Conservation (phyloP, 352 stramenopile species). For the Phytophthora ramorum region DNA sequence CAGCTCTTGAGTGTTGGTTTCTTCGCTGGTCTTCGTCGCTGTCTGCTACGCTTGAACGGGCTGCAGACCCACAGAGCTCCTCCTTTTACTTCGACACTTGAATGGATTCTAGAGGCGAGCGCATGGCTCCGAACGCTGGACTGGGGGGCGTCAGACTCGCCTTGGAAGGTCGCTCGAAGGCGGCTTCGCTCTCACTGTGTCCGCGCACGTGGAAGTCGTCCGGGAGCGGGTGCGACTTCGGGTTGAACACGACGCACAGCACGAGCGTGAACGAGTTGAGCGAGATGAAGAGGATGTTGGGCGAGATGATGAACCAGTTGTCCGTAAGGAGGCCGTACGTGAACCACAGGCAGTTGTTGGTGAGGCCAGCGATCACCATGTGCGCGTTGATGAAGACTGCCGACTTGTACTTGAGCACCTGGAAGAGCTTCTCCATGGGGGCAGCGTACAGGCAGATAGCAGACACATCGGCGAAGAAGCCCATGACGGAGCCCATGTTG, state of each 20-base stretch:
- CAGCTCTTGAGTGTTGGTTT: neutral
- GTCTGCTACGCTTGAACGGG: neutral
- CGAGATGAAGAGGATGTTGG: constrained; percentile 28
- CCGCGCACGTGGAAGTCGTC: constrained; percentile 28
- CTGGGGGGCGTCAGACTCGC: constrained; percentile 17
- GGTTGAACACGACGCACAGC: constrained; percentile 27
- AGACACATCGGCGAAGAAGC: neutral
- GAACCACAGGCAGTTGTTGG: constrained; percentile 48
- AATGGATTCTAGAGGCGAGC: constrained; percentile 37
- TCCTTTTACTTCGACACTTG: constrained; percentile 21
- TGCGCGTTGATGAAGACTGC: constrained; percentile 48
- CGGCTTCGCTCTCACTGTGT: constrained; percentile 9
- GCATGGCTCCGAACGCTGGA: constrained; percentile 32
- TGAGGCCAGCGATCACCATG: constrained; percentile 37
- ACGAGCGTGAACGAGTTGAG: constrained; percentile 22
- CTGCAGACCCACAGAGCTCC: neutral
- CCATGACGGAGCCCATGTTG: constrained; percentile 8
- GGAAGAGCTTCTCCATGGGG: constrained; percentile 38
- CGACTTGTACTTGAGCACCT: constrained; percentile 42
- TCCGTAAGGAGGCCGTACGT: constrained; percentile 22
- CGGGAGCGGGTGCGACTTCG: constrained; percentile 18
- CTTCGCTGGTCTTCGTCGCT: neutral
- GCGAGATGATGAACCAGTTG: constrained; percentile 34
- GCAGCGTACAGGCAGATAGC: constrained; percentile 30
- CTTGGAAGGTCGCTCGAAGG: constrained; percentile 10